Conservation (phyloP, 306 rosid species). For the Geum urbanum region DNA sequence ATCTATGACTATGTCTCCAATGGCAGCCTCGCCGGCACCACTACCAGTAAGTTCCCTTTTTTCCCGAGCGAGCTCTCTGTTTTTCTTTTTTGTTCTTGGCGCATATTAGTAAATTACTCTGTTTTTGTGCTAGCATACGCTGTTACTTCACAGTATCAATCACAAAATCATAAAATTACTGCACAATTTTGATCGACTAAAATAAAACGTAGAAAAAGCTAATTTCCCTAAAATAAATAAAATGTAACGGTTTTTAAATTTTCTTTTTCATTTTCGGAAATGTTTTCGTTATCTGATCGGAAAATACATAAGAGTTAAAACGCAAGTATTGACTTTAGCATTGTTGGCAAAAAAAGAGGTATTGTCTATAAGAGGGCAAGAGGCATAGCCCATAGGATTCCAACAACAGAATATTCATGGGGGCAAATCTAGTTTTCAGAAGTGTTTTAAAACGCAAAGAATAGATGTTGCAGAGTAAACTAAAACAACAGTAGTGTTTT, state of each 20-base stretch:
- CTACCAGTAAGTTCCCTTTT: slow-evolving; percentile 49
- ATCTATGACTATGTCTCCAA: slow-evolving; percentile 63
- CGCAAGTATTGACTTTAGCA: neutral
- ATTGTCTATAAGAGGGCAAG: too few relatives aligned
- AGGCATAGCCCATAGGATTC: neutral
- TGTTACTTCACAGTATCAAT: neutral
- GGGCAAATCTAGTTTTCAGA: neutral
- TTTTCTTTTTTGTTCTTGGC: neutral
- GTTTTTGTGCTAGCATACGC: slow-evolving; percentile 4
- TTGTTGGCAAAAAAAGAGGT: too few relatives aligned
- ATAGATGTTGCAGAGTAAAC: neutral
- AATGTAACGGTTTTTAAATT: too few relatives aligned
- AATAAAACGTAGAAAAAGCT: too few relatives aligned
- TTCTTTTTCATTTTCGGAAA: too few relatives aligned
- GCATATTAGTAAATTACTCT: neutral
- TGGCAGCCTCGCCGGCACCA: slow-evolving; percentile 56
- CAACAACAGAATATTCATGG: neutral
- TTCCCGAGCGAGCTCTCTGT: slow-evolving; percentile 7
- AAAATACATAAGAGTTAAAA: too few relatives aligned
- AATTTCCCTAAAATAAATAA: too few relatives aligned
- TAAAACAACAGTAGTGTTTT: neutral
- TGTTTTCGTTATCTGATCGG: too few relatives aligned
- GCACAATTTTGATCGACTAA: too few relatives aligned
- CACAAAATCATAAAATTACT: too few relatives aligned
- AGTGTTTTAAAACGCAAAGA: neutral